Base-by-base conservation (phyloP, 345 rosid genomes). In the Bruguiera gymnorhiza region DNA sequence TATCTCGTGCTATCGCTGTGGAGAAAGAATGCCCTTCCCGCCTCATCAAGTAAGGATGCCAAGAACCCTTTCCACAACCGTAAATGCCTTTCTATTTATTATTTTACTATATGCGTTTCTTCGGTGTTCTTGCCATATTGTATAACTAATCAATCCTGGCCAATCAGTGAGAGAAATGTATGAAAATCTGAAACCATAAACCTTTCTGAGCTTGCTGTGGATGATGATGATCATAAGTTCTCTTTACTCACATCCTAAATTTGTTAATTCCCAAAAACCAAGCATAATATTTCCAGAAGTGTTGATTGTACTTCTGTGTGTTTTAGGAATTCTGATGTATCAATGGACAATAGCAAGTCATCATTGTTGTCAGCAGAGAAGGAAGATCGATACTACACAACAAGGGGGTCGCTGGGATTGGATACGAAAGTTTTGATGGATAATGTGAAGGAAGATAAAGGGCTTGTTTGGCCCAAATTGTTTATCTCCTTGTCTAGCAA, bases 331-430 rank as follows among this genome's bases (percentile, higher is more conserved):
- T 76, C 79, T 9, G 94, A 89, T 70, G 66, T 80, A 62, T 65
- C 80, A 31, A 70, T 75, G 70, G 87, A 79, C 77, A 81, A 73
- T 63, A 66, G 82, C 65, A 87, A 83, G 84, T 65, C 87, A 9
- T 69, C 76, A 39, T 80, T 79, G 27, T 69, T 85, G 43, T 88
- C 96, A 0, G 90, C 87, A 3, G 94, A 84, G 67, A 89, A 89
- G 78, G 98, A 93, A 83, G 97, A 91, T 67, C 74, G 96, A 75
- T 86, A 82, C 73, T 91, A 93, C 75, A 76, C 92, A 29, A 93
- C 97, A 0, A 86, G 97, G 75, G 96, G 98, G 19, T 89, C 96
- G 0, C 62, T 86, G 78, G 89, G 93, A 59, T 71, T 85, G 46
- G 96, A 91, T 73, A 96, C 91, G 18, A 89, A 93, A 73, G 31